phyloP scores from a whole-genome alignment of 2,329 filamentous ascomycete species.

The Aspergillus sp. region DNA sequence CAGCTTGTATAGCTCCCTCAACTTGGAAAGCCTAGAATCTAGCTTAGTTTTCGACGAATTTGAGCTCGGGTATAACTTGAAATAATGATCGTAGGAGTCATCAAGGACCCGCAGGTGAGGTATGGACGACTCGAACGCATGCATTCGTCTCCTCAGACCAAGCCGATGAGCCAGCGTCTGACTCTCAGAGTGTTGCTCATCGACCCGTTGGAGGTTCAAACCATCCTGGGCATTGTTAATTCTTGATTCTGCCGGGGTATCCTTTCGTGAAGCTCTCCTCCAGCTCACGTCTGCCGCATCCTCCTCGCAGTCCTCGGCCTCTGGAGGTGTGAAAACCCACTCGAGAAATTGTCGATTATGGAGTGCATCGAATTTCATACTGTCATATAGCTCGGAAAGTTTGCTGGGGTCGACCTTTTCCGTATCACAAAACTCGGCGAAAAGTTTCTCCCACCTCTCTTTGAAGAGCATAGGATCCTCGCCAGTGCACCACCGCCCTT shows the following conservation, averaged over 20 bases:
- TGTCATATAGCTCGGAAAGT: conserved; percentile 97
- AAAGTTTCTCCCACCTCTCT: conserved; percentile 97
- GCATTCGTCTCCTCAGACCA: conserved; percentile 54
- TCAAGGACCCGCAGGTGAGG: conserved; percentile 49
- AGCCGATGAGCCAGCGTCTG: conserved; percentile 40
- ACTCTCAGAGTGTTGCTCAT: conserved; percentile 33
- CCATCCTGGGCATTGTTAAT: conserved; percentile 17
- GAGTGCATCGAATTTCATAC: conserved; percentile 98
- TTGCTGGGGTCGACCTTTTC: conserved; percentile 99
- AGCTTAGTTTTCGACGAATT: conserved; percentile 74
- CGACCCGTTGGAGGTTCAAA: conserved; percentile 22
- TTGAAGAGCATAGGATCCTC: conserved; percentile 94
- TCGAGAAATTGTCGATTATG: conserved; percentile 96
- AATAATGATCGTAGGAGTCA: conserved; percentile 69
- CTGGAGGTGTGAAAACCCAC: conserved; percentile 92
- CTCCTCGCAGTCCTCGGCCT: conserved; percentile 73
- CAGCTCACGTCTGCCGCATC: conserved; percentile 33
- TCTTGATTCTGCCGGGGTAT: conserved; percentile 23
- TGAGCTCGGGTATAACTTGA: conserved; percentile 81
- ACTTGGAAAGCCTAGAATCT: conserved; percentile 80
- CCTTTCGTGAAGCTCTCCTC: conserved; percentile 21
- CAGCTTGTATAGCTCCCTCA: conserved; percentile 89
- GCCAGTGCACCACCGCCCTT: conserved; percentile 91
- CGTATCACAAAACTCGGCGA: conserved; percentile 91
- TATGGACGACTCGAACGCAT: conserved; percentile 45